These are phyloP conservation scores for Pichia sp. DNA, from an alignment of 1,139 yeast genomes.

Conservation along the genomic window DNA sequence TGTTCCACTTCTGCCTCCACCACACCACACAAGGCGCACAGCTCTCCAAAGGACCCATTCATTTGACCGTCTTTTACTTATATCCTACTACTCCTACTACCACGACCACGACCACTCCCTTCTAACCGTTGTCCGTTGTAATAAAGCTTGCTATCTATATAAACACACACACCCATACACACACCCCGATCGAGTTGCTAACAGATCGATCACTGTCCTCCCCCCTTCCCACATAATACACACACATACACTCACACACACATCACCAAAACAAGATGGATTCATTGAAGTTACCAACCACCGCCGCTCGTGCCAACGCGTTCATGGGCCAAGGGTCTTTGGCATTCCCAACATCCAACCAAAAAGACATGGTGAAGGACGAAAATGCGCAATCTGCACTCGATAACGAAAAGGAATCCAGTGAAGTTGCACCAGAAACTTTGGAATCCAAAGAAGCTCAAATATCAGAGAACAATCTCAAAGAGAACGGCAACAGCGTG, in stretches of 20 bases:
- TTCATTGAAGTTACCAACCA: slow-evolving; percentile 71
- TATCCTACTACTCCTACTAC: no score
- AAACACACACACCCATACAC: no score
- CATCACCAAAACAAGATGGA: slow-evolving; percentile 55
- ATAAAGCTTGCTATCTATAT: not conserved
- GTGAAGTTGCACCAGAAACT: no score
- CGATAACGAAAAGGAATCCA: not conserved
- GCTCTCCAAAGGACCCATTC: slow-evolving; percentile 31
- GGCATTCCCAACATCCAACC: slow-evolving; percentile 47
- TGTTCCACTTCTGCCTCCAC: no score
- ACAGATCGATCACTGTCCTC: no score
- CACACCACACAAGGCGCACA: no score
- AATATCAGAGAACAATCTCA: slow-evolving; percentile 1
- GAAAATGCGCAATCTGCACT: not conserved
- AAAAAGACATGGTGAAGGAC: slow-evolving; percentile 7
- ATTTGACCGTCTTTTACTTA: slow-evolving; percentile 26
- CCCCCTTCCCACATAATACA: no score
- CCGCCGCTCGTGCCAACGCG: slow-evolving; percentile 78
- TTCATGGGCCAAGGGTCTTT: slow-evolving; percentile 69
- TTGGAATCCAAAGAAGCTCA: no score
- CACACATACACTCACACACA: not conserved
- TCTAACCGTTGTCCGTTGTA: no score
- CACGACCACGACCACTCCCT: no score
- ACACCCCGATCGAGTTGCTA: no score
- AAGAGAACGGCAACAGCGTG: slow-evolving; percentile 2